Percentiles rank a stretch among this genome's conserved stretches.
Conservation (phyloP, 1,284 basidiomycete species). For the Ustilago lituana region DNA sequence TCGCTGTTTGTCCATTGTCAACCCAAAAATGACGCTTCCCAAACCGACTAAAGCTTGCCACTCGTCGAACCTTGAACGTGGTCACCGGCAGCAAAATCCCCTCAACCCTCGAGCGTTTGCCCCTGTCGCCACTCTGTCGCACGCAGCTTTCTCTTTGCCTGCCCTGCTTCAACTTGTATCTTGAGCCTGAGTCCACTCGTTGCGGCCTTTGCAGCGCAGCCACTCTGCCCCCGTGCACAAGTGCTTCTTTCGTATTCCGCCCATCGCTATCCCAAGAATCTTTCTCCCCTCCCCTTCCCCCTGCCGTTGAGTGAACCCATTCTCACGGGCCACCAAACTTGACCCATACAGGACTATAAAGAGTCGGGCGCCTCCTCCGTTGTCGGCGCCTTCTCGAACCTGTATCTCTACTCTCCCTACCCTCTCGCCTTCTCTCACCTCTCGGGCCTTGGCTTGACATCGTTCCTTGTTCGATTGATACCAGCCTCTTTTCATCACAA, state of each 20-base stretch:
- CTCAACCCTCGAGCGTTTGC: constrained; percentile 24
- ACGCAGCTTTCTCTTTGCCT: constrained; percentile 7
- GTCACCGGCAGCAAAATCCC: constrained; percentile 28
- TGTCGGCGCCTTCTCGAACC: neutral
- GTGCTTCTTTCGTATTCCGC: neutral
- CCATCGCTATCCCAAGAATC: neutral
- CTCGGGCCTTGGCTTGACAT: constrained; percentile 18
- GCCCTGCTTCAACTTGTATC: no score
- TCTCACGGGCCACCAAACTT: neutral
- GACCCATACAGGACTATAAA: constrained; percentile 11
- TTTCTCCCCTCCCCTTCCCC: neutral
- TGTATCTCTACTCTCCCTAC: constrained; percentile 1
- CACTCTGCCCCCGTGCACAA: no score
- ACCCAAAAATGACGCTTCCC: constrained; percentile 3
- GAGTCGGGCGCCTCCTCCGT: neutral
- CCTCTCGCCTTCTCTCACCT: neutral
- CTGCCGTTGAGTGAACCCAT: neutral
- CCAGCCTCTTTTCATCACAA: constrained; percentile 11
- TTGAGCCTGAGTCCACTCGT: no score
- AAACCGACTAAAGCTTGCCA: no score
- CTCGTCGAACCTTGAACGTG: no score
- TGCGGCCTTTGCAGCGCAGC: no score
- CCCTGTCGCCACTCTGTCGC: neutral
- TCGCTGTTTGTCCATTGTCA: neutral
- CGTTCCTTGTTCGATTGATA: constrained; percentile 16